Evolutionary conservation across 2,329 filamentous ascomycete species (phyloP), one percentile per base, ranked within the genome.

Genomic region (Juglanconis oblonga): DNA sequence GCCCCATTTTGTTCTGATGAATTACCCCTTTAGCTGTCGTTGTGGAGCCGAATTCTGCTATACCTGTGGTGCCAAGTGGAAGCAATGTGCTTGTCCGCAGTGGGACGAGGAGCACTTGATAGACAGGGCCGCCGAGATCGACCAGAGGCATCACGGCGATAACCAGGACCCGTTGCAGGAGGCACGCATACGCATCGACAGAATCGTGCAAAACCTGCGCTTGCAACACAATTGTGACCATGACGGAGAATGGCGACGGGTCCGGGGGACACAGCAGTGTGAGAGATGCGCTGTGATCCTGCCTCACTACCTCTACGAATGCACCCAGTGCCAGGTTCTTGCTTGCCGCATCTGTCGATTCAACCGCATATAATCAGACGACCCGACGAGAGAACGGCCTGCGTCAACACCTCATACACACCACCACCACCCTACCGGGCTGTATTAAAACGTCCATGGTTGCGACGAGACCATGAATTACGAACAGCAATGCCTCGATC

Each of bases 11-110:
- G 6, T 10, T 10, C 11, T 45, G 35, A 32, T 44, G 51, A 10
- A 55, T 17, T 7, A 13, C 5, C 10, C 8, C 29, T 10, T 24
- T 74, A 82, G 75, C 1, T 85, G 81, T 53, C 67, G 51, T 1
- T 85, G 82, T 53, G 65, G 72, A 0, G 65, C 70, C 0, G 35
- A 82, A 24, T 85, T 83, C 64, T 83, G 81, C 64, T 82, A 82
- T 40, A 9, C 67, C 0, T 84, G 80, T 48, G 79, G 79, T 5
- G 10, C 17, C 0, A 4, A 0, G 3, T 82, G 79, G 79, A 76
- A 74, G 36, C 70, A 50, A 0, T 81, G 55, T 17, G 4, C 31
- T 3, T 57, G 55, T n/a, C 35, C 55, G 6, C n/a, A 35, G 11
- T 50, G 45, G 47, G 32, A 31, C 8, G 47, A 57, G 6, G 24